A percentile compares a stretch with the other conserved stretches of the same genome.
These are phyloP conservation scores for Lojkania enalia DNA, from an alignment of 2,329 filamentous ascomycete genomes.

Conservation along the genomic window DNA sequence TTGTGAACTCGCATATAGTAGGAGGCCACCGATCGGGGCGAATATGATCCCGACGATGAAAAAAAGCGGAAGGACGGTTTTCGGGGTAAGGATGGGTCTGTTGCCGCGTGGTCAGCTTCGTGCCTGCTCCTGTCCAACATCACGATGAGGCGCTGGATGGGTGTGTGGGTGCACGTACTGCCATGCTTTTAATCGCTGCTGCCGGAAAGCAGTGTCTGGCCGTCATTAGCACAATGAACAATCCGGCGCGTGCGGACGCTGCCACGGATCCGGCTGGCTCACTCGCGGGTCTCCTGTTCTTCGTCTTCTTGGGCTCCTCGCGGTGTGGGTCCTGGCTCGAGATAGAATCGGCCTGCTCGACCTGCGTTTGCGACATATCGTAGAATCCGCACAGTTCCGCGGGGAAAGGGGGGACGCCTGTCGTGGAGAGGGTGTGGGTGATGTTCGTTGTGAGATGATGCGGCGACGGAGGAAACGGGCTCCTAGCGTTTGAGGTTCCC, in stretches of 20 bases:
- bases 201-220: slow-evolving; percentile 90
- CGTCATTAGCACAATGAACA: slow-evolving; percentile 26
- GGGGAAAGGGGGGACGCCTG: slow-evolving; percentile 18
- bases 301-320: slow-evolving; percentile 63
- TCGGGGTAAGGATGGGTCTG: slow-evolving; percentile 91
- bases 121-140: neutral
- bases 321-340: slow-evolving; percentile 48
- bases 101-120: slow-evolving; percentile 45
- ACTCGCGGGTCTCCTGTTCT: slow-evolving; percentile 92
- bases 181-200: slow-evolving; percentile 98
- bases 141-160: neutral
- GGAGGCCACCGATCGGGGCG: slow-evolving; percentile 83
- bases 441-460: slow-evolving; percentile 19
- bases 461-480: slow-evolving; percentile 13
- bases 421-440: slow-evolving; percentile 17
- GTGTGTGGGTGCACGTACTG: slow-evolving; percentile 74
- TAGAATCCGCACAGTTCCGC: slow-evolving; percentile 37
- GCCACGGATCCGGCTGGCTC: too few relatives aligned
- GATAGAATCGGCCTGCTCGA: slow-evolving; percentile 49
- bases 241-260: too few relatives aligned
- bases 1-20: slow-evolving; percentile 82
- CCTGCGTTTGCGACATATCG: slow-evolving; percentile 52
- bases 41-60: slow-evolving; percentile 90
- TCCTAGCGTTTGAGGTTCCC: slow-evolving; percentile 24
- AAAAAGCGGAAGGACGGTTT: slow-evolving; percentile 89